These are phyloP conservation scores for Fusarium sp. DNA, from an alignment of 2,329 filamentous ascomycete genomes.

Conservation along the genomic window DNA sequence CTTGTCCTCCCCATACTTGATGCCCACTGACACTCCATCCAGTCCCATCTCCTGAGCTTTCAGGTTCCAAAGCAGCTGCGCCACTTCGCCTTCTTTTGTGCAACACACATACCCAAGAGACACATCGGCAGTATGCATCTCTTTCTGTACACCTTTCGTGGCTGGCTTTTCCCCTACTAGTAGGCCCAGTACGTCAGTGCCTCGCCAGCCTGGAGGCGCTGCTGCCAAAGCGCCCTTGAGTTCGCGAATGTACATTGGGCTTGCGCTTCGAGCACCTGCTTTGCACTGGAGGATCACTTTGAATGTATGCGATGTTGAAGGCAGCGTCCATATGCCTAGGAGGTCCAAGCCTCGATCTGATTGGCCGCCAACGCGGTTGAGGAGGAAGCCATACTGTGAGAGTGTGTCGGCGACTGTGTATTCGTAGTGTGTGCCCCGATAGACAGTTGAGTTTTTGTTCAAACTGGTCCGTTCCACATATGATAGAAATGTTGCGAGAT, in stretches of 20 bases:
- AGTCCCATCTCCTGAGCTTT: constrained; percentile 71
- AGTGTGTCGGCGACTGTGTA: constrained; percentile 72
- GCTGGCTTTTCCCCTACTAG: constrained; percentile 76
- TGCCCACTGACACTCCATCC: constrained; percentile 66
- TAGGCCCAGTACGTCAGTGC: constrained; percentile 73
- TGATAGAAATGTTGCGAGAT: constrained; percentile 72
- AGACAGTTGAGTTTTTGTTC: constrained; percentile 67
- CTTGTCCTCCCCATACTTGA: constrained; percentile 54
- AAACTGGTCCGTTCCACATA: constrained; percentile 70
- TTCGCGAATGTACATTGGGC: constrained; percentile 75
- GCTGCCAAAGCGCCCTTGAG: constrained; percentile 81
- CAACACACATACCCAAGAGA: constrained; percentile 79
- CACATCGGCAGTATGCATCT: constrained; percentile 69
- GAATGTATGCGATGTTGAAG: constrained; percentile 50
- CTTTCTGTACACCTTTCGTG: constrained; percentile 81
- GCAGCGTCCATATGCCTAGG: constrained; percentile 75
- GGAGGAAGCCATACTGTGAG: constrained; percentile 69
- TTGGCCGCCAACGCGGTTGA: constrained; percentile 72
- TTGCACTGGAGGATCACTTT: constrained; percentile 76
- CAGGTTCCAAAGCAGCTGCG: constrained; percentile 80
- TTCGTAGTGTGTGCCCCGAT: constrained; percentile 81
- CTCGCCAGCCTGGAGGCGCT: constrained; percentile 79
- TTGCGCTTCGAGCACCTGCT: constrained; percentile 60
- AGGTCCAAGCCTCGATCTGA: constrained; percentile 81
- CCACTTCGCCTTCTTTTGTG: constrained; percentile 65